These are phyloP conservation scores for Dalbergia cochinchinensis DNA, from an alignment of 306 rosid species.

Conservation along the genomic window DNA sequence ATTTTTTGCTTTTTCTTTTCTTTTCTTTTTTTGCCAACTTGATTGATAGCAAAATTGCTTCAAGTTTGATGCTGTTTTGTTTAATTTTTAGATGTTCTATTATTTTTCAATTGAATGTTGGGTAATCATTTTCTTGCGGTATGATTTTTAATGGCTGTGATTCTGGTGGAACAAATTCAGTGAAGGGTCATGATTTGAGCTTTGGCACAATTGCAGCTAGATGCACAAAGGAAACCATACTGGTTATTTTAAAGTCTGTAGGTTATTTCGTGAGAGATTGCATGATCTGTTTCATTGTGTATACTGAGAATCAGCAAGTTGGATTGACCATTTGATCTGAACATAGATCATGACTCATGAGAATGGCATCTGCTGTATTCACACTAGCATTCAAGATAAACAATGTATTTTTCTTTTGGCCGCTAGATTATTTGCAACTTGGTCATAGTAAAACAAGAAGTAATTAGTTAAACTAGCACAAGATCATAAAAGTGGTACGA, in stretches of 20 bases:
- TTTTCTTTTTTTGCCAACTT: not conserved
- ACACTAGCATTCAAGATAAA: not conserved
- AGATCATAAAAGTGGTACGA: not conserved
- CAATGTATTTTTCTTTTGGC: not conserved
- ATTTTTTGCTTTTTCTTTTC: no score
- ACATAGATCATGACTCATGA: not conserved
- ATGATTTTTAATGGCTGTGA: not conserved
- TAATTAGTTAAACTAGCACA: not conserved
- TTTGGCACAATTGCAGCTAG: not conserved
- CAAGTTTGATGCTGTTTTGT: not conserved
- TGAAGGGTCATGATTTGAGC: not conserved
- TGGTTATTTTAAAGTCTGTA: not conserved
- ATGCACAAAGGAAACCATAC: constrained; percentile 6
- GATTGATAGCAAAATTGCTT: not conserved
- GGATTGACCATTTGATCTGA: not conserved
- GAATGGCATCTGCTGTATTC: not conserved
- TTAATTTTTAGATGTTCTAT: no score
- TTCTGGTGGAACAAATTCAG: not conserved
- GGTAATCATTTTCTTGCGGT: not conserved
- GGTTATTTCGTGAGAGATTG: not conserved
- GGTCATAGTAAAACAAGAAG: not conserved
- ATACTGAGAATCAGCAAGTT: constrained; percentile 13
- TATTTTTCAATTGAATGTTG: not conserved
- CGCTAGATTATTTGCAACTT: not conserved
- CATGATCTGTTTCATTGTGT: not conserved